Evolutionary conservation across 2,329 filamentous ascomycete genomes (phyloP).

Genomic region (Trichoderma citrinoviride): DNA sequence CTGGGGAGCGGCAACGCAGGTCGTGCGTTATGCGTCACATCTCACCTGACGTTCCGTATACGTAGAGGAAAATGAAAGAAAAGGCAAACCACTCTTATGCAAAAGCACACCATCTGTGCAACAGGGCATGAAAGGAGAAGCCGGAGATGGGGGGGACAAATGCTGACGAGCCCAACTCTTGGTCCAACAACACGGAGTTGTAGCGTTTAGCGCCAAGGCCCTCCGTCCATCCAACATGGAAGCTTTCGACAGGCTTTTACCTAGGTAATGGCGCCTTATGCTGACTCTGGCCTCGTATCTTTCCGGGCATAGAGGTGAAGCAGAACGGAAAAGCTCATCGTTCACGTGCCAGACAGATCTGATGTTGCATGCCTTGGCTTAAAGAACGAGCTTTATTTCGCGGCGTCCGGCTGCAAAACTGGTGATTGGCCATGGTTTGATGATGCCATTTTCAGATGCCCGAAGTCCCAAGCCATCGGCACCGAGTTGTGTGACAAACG

Average conservation of each 20-base stretch:
- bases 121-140: neutral
- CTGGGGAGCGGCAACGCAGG: too few species aligned
- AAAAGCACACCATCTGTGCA: neutral
- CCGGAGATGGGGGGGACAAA: neutral
- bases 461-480: neutral
- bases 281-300: constrained; percentile 14
- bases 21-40: too few species aligned
- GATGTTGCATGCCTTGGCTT: constrained; percentile 10
- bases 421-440: neutral
- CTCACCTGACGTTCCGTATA: too few species aligned
- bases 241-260: neutral
- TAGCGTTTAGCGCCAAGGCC: constrained; percentile 12
- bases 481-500: neutral
- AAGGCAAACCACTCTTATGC: neutral
- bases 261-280: neutral
- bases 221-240: neutral
- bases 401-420: neutral
- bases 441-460: neutral
- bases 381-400: neutral
- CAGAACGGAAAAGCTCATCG: neutral
- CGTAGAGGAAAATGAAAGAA: neutral
- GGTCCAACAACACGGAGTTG: neutral
- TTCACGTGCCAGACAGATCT: constrained; percentile 1
- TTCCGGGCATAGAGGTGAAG: constrained; percentile 14
- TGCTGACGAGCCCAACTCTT: neutral